Evolutionary conservation across 306 rosid species (phyloP).

Genomic region (Boehmeria nivea): DNA sequence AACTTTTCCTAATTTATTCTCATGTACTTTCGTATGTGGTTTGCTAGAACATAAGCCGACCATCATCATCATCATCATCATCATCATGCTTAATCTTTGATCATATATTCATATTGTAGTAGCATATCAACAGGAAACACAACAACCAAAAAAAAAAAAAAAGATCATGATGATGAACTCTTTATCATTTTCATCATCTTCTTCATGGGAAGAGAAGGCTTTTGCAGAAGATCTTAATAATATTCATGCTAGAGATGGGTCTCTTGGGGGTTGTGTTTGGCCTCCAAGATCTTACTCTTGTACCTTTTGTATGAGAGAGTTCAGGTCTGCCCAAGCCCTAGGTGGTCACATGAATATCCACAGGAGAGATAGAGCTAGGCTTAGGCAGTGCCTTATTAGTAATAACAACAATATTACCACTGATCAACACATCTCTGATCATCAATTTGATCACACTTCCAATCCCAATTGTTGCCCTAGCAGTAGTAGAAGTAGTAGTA

Average conservation of each 20-base stretch:
- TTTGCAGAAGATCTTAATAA: conserved; percentile 59
- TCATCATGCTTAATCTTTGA: too few species aligned
- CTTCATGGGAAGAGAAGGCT: conserved; percentile 79
- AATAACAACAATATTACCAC: not conserved
- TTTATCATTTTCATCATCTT: conserved; percentile 14
- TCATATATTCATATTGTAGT: too few species aligned
- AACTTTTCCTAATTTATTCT: too few species aligned
- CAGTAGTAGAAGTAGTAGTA: not conserved
- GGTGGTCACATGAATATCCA: conserved; percentile 99
- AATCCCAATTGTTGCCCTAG: not conserved
- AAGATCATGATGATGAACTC: conserved; percentile 6
- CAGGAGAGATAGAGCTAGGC: conserved; percentile 79
- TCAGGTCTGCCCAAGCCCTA: conserved; percentile 92
- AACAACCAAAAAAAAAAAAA: not conserved
- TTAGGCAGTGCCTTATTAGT: conserved; percentile 38
- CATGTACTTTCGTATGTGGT: too few species aligned
- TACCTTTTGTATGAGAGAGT: conserved; percentile 70
- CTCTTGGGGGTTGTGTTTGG: conserved; percentile 64
- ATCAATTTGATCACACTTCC: too few species aligned
- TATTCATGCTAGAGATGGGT: conserved; percentile 25
- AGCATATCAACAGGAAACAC: conserved; percentile 34
- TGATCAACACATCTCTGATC: not conserved
- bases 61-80: too few species aligned
- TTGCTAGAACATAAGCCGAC: too few species aligned
- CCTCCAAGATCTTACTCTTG: conserved; percentile 87